These are phyloP conservation scores for Cenchrus purpureus DNA, from an alignment of 176 grass and related monocot species.

Conservation along the genomic window DNA sequence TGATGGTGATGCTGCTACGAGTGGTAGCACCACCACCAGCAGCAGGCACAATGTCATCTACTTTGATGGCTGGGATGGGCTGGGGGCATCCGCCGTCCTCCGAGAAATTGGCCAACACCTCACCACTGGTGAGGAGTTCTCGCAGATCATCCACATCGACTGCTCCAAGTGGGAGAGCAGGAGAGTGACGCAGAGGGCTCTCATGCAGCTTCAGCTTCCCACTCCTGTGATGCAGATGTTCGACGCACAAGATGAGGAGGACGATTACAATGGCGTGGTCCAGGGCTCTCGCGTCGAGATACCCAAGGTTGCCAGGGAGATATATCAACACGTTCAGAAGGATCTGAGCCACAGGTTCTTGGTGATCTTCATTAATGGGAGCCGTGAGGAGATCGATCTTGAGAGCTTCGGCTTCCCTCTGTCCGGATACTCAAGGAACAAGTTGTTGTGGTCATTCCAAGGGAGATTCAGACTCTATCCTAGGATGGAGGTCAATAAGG, in stretches of 20 bases:
- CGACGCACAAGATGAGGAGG: neutral
- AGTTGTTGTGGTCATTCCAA: slow-evolving; percentile 6
- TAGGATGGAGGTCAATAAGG: neutral
- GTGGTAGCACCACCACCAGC: neutral
- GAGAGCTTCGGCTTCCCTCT: neutral
- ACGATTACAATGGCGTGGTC: neutral
- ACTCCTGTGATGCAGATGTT: neutral
- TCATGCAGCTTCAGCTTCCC: neutral
- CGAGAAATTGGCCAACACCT: neutral
- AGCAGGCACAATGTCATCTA: neutral
- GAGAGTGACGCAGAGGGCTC: slow-evolving; percentile 4
- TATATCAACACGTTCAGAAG: neutral
- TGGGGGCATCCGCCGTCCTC: neutral
- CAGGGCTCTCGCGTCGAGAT: neutral
- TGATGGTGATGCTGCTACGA: neutral
- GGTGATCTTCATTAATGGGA: slow-evolving; percentile 23
- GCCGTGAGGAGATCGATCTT: slow-evolving; percentile 27
- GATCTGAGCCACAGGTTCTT: neutral
- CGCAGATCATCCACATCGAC: neutral
- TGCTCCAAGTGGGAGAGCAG: neutral
- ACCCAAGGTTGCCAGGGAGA: neutral
- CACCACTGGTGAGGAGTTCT: neutral
- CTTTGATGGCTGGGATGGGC: slow-evolving; percentile 6
- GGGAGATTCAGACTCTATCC: slow-evolving; percentile 27
- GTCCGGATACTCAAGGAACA: neutral